Base-by-base conservation (phyloP, 2,329 filamentous ascomycete species). In the Pseudocercospora pini-densiflorae region DNA sequence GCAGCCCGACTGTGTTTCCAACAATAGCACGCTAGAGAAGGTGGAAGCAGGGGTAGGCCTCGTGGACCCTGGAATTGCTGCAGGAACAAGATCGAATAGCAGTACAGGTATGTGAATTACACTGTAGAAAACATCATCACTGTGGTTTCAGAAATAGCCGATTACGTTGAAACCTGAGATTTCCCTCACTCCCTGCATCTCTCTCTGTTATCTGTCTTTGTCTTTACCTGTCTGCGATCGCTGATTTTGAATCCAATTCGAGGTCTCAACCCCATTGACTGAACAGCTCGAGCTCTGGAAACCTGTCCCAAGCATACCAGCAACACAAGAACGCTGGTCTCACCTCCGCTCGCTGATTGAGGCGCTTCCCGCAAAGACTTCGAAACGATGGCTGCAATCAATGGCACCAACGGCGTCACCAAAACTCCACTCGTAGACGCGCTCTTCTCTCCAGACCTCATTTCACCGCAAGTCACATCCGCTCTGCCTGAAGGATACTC, bases 401-500 rank as follows among this genome's bases (percentile, higher is more conserved):
- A 64, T 29, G 61, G 27, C 55, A 53, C 64, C 60, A 60, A 58
- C 23, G 55, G 31, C n/a, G 31, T 43, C 31, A 21, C 61, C 24
- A 27, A 47, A 5, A 21, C 58, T 40, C 27, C 55, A 36, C 58
- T 58, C 23, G 47, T 43, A 12, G 64, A 75, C 23, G 59, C 88
- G 40, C 91, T 97, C 78, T 97, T 97, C 85, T 86, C 90, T 64
- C 77, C 86, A 69, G 82, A 88, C 68, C 89, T 97, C 76, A 90
- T 98, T 79, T 93, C 92, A 24, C 88, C 92, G 21, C 83, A 87
- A 62, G 91, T 97, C 72, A 82, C 88, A 67, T 83, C 89, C 47
- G 85, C 84, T 19, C 89, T 98, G 0, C 94, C 95, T 51, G 83
- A 89, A 73, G 90, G 91, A 74, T 98, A 98, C 84, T 88, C 85